Evolutionary conservation across 2,329 filamentous ascomycete genomes (phyloP).

Genomic region (Pseudogymnoascus sp.): DNA sequence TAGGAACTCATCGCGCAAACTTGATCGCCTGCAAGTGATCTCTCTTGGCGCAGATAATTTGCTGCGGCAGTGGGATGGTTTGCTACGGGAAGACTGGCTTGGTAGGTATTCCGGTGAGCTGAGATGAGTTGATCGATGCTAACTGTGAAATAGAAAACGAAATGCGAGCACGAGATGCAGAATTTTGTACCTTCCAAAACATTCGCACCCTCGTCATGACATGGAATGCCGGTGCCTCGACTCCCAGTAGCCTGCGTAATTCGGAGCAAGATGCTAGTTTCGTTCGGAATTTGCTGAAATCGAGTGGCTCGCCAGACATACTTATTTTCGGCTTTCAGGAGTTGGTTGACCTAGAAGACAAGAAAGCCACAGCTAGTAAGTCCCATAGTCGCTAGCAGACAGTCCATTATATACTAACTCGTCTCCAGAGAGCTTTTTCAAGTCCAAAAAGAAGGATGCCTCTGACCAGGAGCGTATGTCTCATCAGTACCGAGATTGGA

Average conservation of each 20-base stretch:
- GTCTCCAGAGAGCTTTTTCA: conserved; percentile 67
- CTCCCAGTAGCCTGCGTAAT: conserved; percentile 73
- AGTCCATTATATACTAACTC: conserved; percentile 24
- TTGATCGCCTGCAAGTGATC: conserved; percentile 76
- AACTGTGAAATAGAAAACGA: conserved; percentile 50
- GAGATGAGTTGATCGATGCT: conserved; percentile 6
- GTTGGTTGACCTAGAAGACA: conserved; percentile 95
- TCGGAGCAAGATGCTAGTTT: conserved; percentile 66
- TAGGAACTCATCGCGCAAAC: conserved; percentile 72
- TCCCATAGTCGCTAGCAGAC: conserved; percentile 18
- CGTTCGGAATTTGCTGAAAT: conserved; percentile 70
- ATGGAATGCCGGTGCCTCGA: conserved; percentile 96
- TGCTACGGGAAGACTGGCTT: conserved; percentile 91
- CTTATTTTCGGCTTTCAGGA: conserved; percentile 96
- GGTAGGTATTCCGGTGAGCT: conserved; percentile 34
- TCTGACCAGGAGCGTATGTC: conserved; percentile 87
- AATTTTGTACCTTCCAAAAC: conserved; percentile 81
- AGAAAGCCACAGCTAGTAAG: conserved; percentile 87
- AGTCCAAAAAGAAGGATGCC: conserved; percentile 78
- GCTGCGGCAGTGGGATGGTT: conserved; percentile 82
- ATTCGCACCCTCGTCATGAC: conserved; percentile 76
- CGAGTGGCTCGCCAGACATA: conserved; percentile 77
- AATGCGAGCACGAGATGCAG: conserved; percentile 75
- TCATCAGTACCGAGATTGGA: conserved; percentile 94
- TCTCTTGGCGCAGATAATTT: conserved; percentile 83